Evolutionary conservation across 495 filamentous ascomycete species (phyloP).

Genomic region (Aspergillus wentii): DNA sequence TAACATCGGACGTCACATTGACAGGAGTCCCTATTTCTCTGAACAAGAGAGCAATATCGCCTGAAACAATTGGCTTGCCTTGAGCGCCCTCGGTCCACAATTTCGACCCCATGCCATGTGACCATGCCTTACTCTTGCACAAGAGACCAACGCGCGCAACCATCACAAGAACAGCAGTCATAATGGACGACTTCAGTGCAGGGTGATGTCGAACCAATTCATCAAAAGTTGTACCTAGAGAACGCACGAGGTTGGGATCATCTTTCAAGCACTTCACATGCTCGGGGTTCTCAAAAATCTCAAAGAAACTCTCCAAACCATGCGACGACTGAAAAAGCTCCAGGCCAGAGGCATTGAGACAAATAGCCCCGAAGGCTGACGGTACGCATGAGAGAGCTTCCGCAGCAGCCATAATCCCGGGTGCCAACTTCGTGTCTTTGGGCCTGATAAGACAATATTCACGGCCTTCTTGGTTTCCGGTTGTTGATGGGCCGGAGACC

Average conservation of each 20-base stretch:
- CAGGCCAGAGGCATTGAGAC: conserved; percentile 82
- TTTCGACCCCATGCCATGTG: conserved; percentile 70
- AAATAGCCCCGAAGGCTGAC: conserved; percentile 87
- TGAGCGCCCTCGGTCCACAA: conserved; percentile 57
- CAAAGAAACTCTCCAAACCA: conserved; percentile 80
- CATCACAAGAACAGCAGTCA: conserved; percentile 78
- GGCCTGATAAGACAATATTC: conserved; percentile 32
- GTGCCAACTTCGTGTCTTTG: conserved; percentile 47
- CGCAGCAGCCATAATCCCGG: conserved; percentile 72
- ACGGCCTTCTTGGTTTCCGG: conserved; percentile 17
- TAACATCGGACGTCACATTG: conserved; percentile 23
- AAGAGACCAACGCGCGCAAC: conserved; percentile 68
- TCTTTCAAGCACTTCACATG: conserved; percentile 78
- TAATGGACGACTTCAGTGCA: conserved; percentile 67
- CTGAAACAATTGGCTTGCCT: conserved; percentile 25
- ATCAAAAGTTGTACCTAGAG: conserved; percentile 80
- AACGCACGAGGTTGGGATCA: conserved; percentile 52
- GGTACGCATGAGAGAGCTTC: conserved; percentile 87
- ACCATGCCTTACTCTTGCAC: conserved; percentile 60
- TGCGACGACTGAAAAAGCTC: conserved; percentile 80
- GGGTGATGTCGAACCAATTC: conserved; percentile 94
- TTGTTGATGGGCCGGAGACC: conserved; percentile 10
- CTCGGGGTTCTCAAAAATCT: conserved; percentile 87
- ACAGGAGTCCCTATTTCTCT: conserved; percentile 28
- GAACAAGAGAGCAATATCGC: conserved; percentile 27